phyloP scores from a whole-genome alignment of 176 grass and related monocot species.

The Saccharum spontaneum region DNA sequence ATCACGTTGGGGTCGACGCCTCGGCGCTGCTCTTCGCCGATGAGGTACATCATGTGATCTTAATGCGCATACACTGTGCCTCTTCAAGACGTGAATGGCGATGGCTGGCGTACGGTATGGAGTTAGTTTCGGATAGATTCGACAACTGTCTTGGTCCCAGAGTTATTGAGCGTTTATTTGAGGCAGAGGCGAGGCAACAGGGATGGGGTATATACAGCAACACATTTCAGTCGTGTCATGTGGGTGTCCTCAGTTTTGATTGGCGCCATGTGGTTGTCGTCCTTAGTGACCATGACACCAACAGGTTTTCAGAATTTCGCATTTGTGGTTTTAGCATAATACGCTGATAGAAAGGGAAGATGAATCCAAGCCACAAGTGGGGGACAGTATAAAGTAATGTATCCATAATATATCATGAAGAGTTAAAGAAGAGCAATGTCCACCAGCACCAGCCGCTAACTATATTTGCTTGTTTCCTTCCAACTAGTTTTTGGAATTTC shows the following conservation, averaged over 20 bases:
- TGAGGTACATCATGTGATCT: conserved; percentile 49
- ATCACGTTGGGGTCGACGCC: conserved; percentile 64
- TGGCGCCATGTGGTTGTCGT: conserved; percentile 42
- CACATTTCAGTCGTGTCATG: conserved; percentile 36
- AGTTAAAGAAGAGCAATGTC: neutral
- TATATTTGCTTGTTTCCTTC: neutral
- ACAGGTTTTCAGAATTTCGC: conserved; percentile 1
- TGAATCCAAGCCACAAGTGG: neutral
- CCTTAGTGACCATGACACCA: neutral
- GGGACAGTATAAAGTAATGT: neutral
- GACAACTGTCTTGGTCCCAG: conserved; percentile 45
- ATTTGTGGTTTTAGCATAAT: conserved; percentile 25
- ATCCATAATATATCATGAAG: neutral
- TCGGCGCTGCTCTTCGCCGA: conserved; percentile 62
- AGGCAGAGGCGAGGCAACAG: conserved; percentile 22
- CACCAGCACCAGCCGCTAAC: neutral
- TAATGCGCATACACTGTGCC: neutral
- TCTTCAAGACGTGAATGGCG: neutral
- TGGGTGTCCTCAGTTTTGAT: conserved; percentile 41
- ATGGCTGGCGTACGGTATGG: neutral
- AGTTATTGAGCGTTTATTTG: conserved; percentile 43
- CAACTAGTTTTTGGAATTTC: neutral
- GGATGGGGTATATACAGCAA: conserved; percentile 27
- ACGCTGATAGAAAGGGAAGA: neutral
- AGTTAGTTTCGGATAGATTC: conserved; percentile 33